Evolutionary conservation across 148 eudicot species (phyloP), one percentile per base, ranked within the genome.

Genomic region (Limonium bicolor): DNA sequence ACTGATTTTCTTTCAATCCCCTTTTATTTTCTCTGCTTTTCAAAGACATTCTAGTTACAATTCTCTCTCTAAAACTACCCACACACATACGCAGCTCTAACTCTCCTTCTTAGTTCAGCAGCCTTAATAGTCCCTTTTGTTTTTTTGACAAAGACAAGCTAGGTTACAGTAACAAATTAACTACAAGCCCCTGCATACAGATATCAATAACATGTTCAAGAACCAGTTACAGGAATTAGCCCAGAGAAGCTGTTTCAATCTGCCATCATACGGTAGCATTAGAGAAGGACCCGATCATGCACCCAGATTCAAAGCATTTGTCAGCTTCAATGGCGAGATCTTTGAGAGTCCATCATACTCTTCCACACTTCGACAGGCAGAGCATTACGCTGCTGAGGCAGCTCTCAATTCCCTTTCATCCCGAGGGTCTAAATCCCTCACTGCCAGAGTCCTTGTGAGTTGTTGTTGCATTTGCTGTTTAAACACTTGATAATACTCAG

Each of bases 231-330:
- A 52, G 38, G 56, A 52, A 37, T 36, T 52, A 13, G 56, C 56
- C 7, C 56, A 52, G 20, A 34, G 56, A 6, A 52, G 56, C 46
- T 52, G 56, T 25, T 52, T 52, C 26, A 52, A 52, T 12, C 32
- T 52, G 6, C 56, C 56, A 20, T 38, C 56, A 16, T 52, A 52
- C 37, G 40, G 46, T 36, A 38, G 46, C 25, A 52, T 52, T 3
- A 39, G 56, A 12, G 56, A 52, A 28, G 56, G 56, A 38, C 56
- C 56, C 1, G 56, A 52, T 27, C 56, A 52, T 28, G 56, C 56
- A 27, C 56, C 56, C 6, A 38, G 47, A 36, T 52, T 52, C 46
- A 52, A 52, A 19, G 46, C 56, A n/a, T 16, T 38, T 15, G 56
- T 52, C 27, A 52, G 40, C 22, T 52, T 52, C 46, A 52, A 52